Percentiles rank a stretch among this genome's conserved stretches.
Conservation (phyloP, 164 flowering plant genomes). For the Annona cherimola region DNA sequence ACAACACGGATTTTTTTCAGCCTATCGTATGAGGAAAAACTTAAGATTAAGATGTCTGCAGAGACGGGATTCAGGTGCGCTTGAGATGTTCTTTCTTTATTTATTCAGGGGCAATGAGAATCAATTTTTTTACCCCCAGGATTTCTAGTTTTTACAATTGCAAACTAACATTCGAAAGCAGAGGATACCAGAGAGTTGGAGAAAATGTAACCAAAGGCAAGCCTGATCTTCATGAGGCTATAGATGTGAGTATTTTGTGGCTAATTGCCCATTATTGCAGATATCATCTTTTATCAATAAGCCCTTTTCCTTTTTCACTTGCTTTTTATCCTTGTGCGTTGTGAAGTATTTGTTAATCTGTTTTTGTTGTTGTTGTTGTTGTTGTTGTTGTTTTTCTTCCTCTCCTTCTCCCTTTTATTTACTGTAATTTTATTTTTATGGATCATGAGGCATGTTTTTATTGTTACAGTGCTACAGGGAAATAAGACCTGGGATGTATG, state of each 20-base stretch:
- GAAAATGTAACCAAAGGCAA: constrained; percentile 78
- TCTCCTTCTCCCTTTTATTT: not conserved
- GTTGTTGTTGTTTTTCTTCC: too few relatives aligned
- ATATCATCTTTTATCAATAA: not conserved
- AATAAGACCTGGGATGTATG: constrained; percentile 59
- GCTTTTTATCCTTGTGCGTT: too few relatives aligned
- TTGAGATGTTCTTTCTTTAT: not conserved
- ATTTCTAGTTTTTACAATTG: constrained; percentile 1
- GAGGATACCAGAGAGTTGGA: constrained; percentile 89
- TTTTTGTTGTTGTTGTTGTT: too few relatives aligned
- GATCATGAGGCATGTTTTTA: not conserved
- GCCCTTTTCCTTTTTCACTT: not conserved
- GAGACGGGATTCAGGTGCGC: constrained; percentile 72
- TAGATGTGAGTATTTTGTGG: constrained; percentile 55
- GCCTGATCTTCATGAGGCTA: constrained; percentile 98
- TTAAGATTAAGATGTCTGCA: constrained; percentile 74
- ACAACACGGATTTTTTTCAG: constrained; percentile 51
- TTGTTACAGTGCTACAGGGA: constrained; percentile 61
- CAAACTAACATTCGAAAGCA: constrained; percentile 29
- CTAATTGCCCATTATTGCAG: not conserved
- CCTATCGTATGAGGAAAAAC: constrained; percentile 71
- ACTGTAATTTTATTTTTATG: not conserved
- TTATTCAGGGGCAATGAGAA: not conserved
- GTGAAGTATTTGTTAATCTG: too few relatives aligned
- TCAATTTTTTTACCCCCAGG: not conserved